These are phyloP conservation scores for Cyclotella sp. DNA, from an alignment of 108 stramenopile species.

Conservation along the genomic window DNA sequence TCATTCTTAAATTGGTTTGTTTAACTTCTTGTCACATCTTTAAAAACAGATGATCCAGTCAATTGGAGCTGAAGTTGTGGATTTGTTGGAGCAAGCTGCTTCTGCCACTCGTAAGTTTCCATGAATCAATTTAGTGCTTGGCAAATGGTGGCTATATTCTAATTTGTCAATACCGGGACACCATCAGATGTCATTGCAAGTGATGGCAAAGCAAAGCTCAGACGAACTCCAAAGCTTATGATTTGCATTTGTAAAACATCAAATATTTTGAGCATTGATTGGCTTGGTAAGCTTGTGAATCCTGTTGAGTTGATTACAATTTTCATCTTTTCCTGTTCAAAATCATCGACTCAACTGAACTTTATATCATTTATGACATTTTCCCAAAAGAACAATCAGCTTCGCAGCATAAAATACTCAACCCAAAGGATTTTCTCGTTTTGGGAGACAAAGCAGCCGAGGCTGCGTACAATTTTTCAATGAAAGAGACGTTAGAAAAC, in stretches of 20 bases:
- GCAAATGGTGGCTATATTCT: neutral
- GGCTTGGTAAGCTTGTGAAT: slow-evolving; percentile 43
- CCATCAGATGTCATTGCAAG: slow-evolving; percentile 56
- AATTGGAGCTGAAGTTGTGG: slow-evolving; percentile 61
- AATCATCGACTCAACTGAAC: neutral
- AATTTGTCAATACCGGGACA: neutral
- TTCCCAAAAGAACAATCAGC: slow-evolving; percentile 37
- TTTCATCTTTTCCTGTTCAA: neutral
- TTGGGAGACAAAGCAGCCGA: slow-evolving; percentile 58
- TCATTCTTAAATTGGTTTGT: neutral
- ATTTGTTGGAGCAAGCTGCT: slow-evolving; percentile 55
- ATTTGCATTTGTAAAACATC: slow-evolving; percentile 56
- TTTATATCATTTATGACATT: neutral
- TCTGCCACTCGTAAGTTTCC: slow-evolving; percentile 50
- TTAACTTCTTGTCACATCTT: neutral
- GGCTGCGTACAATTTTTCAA: slow-evolving; percentile 56
- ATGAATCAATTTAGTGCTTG: neutral
- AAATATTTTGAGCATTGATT: slow-evolving; percentile 62
- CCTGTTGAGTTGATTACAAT: neutral
- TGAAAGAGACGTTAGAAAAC: slow-evolving; percentile 54
- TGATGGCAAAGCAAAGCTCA: slow-evolving; percentile 43
- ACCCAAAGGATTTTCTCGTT: slow-evolving; percentile 44
- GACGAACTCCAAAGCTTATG: slow-evolving; percentile 77
- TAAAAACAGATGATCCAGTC: slow-evolving; percentile 52
- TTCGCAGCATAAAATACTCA: slow-evolving; percentile 34